Evolutionary conservation across 345 rosid species (phyloP).

Genomic region (Orychophragmus violaceus): DNA sequence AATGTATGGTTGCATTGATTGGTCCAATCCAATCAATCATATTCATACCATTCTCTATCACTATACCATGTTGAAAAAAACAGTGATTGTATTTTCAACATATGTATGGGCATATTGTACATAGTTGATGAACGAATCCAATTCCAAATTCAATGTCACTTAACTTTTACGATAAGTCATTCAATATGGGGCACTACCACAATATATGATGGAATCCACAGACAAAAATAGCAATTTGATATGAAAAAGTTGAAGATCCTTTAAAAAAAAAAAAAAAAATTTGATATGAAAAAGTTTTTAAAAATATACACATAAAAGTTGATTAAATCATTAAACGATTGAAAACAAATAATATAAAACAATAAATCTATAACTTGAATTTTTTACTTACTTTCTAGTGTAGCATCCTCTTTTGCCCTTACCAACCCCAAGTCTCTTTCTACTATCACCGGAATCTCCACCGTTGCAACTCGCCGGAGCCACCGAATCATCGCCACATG

Average conservation of each 20-base stretch:
- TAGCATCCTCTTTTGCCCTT: conserved; percentile 64
- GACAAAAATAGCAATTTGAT: background rate
- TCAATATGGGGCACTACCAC: conserved; percentile 12
- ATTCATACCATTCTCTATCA: conserved; percentile 11
- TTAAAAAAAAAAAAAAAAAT: no score
- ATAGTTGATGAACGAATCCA: background rate
- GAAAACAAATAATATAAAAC: background rate
- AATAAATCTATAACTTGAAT: background rate
- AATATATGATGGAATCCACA: conserved; percentile 3
- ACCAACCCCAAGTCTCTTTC: conserved; percentile 31
- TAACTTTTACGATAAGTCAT: conserved; percentile 12
- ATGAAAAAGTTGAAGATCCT: no score
- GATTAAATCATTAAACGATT: conserved; percentile 6
- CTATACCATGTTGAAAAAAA: background rate
- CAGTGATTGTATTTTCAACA: background rate
- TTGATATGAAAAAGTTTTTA: no score
- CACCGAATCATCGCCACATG: conserved; percentile 28
- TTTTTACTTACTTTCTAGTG: conserved; percentile 65
- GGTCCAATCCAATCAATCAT: conserved; percentile 8
- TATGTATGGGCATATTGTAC: background rate
- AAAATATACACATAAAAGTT: background rate
- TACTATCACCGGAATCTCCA: conserved; percentile 52
- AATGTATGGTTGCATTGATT: background rate
- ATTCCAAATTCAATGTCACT: background rate
- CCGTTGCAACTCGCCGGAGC: conserved; percentile 33